Evolutionary conservation across 1,284 basidiomycete species (phyloP), one percentile per base, ranked within the genome.

Genomic region (Cystobasidium slooffiae): DNA sequence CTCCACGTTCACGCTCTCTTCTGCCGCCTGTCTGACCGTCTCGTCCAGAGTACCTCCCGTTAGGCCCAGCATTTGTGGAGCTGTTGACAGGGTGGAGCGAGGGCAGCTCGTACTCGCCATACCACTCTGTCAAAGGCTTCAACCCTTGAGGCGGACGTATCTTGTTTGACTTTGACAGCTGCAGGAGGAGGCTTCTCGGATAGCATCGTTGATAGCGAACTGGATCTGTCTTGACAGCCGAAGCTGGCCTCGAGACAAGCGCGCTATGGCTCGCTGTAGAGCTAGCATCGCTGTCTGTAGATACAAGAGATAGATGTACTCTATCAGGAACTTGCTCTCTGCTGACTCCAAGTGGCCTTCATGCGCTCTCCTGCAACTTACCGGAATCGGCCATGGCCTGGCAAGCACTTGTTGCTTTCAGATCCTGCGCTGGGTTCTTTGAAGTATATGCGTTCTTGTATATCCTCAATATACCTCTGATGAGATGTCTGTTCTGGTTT

Each of bases 71-170:
- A 46, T 46, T 41, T 9, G 59, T 52, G n/a, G 31, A 56, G 14
- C 37, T 18, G 41, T 66, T 66, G 52, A 47, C 58, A 31, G 62
- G 37, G 39, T 66, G 51, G 1, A 52, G 14, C 9, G 58, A 43
- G 10, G 70, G 70, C 6, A 24, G 49, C 62, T 73, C 70, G 24
- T 73, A 73, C 44, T 73, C 70, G 62, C 70, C 70, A 44, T 73
- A 73, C 70, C 70, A 73, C 39, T 73, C 62, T 7, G 49, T 44
- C 6, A 73, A 52, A 5, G 62, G 58, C 55, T 73, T 73, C 62
- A 73, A 39, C 8, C 62, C 70, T 47, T 51, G 20, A 16, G 70
- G 70, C 1, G 52, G 41, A 14, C 59, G 44, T 24, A 73, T 61
- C 58, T 73, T 73, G 70, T 64, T 52, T 12, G 70, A 73, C 70